phyloP scores from a whole-genome alignment of 2,329 filamentous ascomycete species.

The Scedosporium apiospermum region DNA sequence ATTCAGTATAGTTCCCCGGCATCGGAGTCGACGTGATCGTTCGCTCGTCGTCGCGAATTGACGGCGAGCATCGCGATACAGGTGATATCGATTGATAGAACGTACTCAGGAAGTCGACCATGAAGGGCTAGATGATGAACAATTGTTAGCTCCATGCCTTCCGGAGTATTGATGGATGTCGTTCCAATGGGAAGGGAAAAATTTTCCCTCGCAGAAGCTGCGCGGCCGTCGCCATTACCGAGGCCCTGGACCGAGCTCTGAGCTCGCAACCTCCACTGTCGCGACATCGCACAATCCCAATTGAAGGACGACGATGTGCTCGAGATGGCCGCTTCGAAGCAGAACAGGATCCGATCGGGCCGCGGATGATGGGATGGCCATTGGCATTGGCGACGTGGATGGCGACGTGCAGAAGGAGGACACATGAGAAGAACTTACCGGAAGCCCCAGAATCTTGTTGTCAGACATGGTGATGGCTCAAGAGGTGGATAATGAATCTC shows the following conservation, averaged over 20 bases:
- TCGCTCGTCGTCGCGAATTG: neutral
- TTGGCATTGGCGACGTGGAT: conserved; percentile 1
- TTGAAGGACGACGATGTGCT: neutral
- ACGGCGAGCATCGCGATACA: neutral
- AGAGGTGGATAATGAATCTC: conserved; percentile 24
- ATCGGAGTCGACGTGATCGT: neutral
- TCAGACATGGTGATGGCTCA: conserved; percentile 45
- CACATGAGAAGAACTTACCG: conserved; percentile 37
- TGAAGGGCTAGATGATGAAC: conserved; percentile 60
- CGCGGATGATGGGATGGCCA: neutral
- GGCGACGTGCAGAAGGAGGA: conserved; percentile 7
- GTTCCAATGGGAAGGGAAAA: neutral
- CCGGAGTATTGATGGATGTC: neutral
- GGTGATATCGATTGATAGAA: conserved; percentile 24
- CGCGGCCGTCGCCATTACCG: neutral
- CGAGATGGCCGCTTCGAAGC: neutral
- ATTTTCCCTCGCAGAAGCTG: neutral
- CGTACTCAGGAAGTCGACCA: conserved; percentile 99
- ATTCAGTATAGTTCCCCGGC: conserved; percentile 3
- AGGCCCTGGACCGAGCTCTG: neutral
- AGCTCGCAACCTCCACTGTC: neutral
- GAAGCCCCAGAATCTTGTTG: conserved; percentile 56
- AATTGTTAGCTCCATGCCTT: conserved; percentile 22
- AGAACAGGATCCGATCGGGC: neutral
- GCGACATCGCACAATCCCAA: neutral